Evolutionary conservation across 208 protist species (phyloP).

Genomic region (Wallacemonas sp.): DNA sequence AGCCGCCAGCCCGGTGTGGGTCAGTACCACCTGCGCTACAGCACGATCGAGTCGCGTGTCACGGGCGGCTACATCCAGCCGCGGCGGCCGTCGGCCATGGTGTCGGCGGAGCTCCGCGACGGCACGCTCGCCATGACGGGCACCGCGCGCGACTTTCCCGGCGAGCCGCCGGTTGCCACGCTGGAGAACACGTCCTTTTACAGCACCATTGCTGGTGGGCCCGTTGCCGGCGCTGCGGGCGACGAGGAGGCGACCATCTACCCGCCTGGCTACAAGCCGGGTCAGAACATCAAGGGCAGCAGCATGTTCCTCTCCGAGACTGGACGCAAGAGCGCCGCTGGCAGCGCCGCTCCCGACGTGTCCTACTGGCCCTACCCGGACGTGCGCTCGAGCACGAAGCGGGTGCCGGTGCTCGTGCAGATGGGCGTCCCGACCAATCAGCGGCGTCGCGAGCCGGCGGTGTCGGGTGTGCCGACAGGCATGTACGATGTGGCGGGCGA

Average conservation of each 20-base stretch:
- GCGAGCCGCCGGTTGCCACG: not conserved
- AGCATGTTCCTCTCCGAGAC: constrained; percentile 70
- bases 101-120: constrained; percentile 6
- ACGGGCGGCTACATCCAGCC: constrained; percentile 63
- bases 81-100: constrained; percentile 14
- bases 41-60: constrained; percentile 63
- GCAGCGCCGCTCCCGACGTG: constrained; percentile 60
- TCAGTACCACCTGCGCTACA: constrained; percentile 71
- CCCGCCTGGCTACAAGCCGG: constrained; percentile 18
- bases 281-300: constrained; percentile 56
- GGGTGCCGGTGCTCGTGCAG: constrained; percentile 37
- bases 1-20: constrained; percentile 62
- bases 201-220: constrained; percentile 3
- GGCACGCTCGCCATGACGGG: not conserved
- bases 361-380: constrained; percentile 81
- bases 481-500: constrained; percentile 69
- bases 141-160: constrained; percentile 9
- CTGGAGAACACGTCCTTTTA: constrained; percentile 9
- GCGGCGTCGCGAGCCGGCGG: constrained; percentile 46
- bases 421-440: constrained; percentile 39
- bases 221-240: not conserved
- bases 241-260: constrained; percentile 2
- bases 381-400: constrained; percentile 64
- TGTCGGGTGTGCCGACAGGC: constrained; percentile 47
- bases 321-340: constrained; percentile 28